Conservation (phyloP, 2,329 filamentous ascomycete species). For the Teratosphaeria pseudoeucalypti region DNA sequence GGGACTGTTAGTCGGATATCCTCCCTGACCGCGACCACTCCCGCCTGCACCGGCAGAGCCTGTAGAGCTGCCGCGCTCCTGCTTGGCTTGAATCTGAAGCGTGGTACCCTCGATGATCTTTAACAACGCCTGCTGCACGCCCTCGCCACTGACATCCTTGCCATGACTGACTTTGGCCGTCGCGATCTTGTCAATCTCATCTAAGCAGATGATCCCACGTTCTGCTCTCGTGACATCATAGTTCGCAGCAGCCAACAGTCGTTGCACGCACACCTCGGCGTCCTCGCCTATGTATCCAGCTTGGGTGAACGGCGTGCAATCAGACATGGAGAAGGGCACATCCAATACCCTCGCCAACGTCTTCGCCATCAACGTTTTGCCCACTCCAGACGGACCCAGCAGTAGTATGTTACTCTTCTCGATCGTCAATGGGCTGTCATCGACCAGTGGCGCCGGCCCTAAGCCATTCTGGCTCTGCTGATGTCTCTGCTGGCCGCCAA, state of each 20-base stretch:
- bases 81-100: conserved; percentile 81
- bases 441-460: conserved; percentile 36
- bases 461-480: conserved; percentile 6
- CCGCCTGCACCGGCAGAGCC: conserved; percentile 7
- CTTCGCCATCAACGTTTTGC: conserved; percentile 91
- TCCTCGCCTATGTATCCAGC: conserved; percentile 97
- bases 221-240: conserved; percentile 79
- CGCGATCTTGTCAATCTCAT: conserved; percentile 96
- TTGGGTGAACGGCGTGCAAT: conserved; percentile 92
- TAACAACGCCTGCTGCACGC: conserved; percentile 87
- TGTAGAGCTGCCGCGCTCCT: conserved; percentile 44
- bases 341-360: conserved; percentile 88
- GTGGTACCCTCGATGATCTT: conserved; percentile 97
- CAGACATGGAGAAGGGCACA: conserved; percentile 88
- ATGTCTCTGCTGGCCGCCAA: conserved; percentile 3
- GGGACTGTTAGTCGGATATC: conserved; percentile 26
- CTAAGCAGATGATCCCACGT: conserved; percentile 85
- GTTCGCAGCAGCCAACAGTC: conserved; percentile 79
- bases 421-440: conserved; percentile 57
- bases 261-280: conserved; percentile 88
- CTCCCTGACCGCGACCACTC: conserved; percentile 9
- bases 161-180: conserved; percentile 78
- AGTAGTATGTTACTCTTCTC: conserved; percentile 93
- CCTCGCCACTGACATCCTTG: conserved; percentile 90
- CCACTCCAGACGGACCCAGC: conserved; percentile 85